Base-by-base conservation (phyloP, 2,329 filamentous ascomycete genomes). In the Hypoxylon sp. region DNA sequence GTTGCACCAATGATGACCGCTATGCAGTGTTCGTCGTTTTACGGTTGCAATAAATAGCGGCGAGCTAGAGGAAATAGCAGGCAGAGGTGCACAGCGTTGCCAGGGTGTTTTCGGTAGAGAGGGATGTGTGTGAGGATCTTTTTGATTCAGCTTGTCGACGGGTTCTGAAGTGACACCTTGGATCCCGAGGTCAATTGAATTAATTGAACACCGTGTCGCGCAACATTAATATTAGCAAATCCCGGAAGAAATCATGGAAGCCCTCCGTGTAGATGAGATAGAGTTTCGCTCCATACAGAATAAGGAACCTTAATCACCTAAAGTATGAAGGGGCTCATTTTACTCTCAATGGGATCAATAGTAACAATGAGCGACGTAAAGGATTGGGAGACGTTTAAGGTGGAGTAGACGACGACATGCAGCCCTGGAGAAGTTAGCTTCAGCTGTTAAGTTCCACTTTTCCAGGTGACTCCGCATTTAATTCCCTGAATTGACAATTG, bases 1-100 rank as follows among this genome's bases (percentile, higher is more conserved):
- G 73, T 70, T 67, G 72, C 72, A 73, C 72, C 65, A 68, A 64
- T 67, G 70, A 68, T 70, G 65, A 65, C 50, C 39, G 67, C 50
- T 68, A 59, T 64, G 65, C 52, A 39, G 64, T 59, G 54, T 31
- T 67, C 60, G 53, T 52, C 44, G 44, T 60, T 39, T 31, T 46
- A 53, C 54, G 66, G 57, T 56, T 39, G 57, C 42, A 67, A 63
- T 59, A 65, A 65, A 67, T 61, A 65, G 69, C 67, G 69, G 61
- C 63, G 29, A 31, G 29, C 29, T 31, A 31, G 29, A 55, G 55
- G 59, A 37, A 66, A 51, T 10, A 58, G 50, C 29, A 67, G 56
- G 57, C 54, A 55, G 59, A 64, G 63, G 63, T 57, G 42, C 63
- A 71, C 69, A 61, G 22, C 60, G 60, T 67, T 63, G 67, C 61